Conservation (phyloP, 495 filamentous ascomycete genomes). For the Aspergillus diversus region DNA sequence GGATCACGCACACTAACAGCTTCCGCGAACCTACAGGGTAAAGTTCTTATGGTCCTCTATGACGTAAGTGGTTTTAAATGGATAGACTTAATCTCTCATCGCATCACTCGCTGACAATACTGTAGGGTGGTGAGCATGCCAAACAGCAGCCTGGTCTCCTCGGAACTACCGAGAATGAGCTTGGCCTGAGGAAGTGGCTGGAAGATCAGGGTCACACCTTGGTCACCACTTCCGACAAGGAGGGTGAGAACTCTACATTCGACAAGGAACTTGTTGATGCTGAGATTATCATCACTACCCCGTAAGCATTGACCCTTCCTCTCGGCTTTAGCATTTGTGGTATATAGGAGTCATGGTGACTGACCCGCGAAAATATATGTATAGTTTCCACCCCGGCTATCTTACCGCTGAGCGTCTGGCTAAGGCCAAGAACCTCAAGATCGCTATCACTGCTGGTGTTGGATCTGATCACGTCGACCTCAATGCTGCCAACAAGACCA, state of each 20-base stretch:
- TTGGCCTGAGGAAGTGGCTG: constrained; percentile 94
- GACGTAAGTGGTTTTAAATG: constrained; percentile 57
- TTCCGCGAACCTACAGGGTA: constrained; percentile 63
- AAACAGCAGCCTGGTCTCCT: constrained; percentile 81
- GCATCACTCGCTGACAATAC: constrained; percentile 6
- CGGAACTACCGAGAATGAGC: constrained; percentile 97
- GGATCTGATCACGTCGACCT: constrained; percentile 98
- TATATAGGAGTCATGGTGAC: neutral
- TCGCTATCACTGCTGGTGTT: constrained; percentile 95
- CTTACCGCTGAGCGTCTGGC: constrained; percentile 94
- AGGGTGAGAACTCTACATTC: constrained; percentile 88
- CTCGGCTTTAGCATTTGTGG: neutral
- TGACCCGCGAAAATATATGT: constrained; percentile 24
- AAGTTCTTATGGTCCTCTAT: constrained; percentile 76
- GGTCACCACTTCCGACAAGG: constrained; percentile 97
- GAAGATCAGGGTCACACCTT: constrained; percentile 94
- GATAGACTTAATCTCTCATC: constrained; percentile 8
- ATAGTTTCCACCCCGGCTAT: constrained; percentile 97
- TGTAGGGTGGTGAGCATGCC: constrained; percentile 69
- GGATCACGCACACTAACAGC: constrained; percentile 59
- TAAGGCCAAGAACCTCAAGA: constrained; percentile 98
- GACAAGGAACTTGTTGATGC: constrained; percentile 95
- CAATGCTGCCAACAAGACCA: constrained; percentile 95
- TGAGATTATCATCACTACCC: constrained; percentile 98
- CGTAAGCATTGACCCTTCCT: constrained; percentile 58